Conservation (phyloP, 116 monocot species). For the Papilionanthe hybrid region DNA sequence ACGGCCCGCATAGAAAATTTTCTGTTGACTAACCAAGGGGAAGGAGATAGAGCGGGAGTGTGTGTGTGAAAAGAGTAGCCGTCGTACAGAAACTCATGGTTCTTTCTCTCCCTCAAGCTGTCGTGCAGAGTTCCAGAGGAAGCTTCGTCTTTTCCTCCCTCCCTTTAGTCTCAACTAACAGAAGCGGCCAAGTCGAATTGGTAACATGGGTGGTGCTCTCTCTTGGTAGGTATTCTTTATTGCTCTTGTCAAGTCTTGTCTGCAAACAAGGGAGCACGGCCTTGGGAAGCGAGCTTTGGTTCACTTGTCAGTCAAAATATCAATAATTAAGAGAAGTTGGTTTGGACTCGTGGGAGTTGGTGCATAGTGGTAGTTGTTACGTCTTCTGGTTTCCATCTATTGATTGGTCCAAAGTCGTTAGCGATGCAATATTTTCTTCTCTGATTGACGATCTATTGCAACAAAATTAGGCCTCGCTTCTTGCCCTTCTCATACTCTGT, state of each 20-base stretch:
- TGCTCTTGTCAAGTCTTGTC: neutral
- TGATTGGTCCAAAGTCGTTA: neutral
- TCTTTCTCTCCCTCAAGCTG: neutral
- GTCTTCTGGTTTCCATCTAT: neutral
- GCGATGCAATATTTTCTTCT: neutral
- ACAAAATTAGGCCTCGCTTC: neutral
- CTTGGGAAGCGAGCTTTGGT: neutral
- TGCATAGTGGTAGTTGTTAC: neutral
- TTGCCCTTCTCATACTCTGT: neutral
- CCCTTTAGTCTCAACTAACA: neutral
- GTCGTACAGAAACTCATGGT: neutral
- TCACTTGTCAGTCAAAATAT: neutral
- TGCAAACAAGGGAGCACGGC: too few relatives aligned
- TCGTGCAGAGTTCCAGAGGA: too few relatives aligned
- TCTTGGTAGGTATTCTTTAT: neutral
- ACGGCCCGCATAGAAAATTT: too few relatives aligned
- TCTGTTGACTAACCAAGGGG: too few relatives aligned
- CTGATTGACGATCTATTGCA: neutral
- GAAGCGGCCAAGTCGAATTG: neutral
- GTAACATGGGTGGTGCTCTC: neutral
- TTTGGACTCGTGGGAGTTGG: neutral
- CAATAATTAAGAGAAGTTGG: neutral
- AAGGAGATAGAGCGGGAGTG: neutral
- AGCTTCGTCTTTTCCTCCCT: neutral
- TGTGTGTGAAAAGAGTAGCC: neutral